Evolutionary conservation across 179 eudicot genomes (phyloP).

Genomic region (Kewa caespitosa): DNA sequence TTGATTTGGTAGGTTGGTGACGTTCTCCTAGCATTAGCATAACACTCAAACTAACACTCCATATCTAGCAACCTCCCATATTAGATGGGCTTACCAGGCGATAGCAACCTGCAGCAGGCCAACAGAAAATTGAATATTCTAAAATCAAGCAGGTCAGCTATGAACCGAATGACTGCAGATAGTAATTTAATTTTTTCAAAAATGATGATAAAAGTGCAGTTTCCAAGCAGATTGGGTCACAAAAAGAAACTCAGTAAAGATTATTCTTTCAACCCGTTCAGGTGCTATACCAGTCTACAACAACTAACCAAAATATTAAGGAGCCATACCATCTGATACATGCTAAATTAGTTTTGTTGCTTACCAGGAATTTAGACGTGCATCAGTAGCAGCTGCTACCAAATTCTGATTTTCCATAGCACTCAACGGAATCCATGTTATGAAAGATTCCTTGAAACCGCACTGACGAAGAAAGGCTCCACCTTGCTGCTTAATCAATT

Average conservation of each 20-base stretch:
- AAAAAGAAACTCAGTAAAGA: background rate
- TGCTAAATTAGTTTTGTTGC: slow-evolving; percentile 26
- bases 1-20: too few relatives aligned
- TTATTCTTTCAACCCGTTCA: background rate
- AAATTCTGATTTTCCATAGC: slow-evolving; percentile 93
- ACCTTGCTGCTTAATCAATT: slow-evolving; percentile 64
- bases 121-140: background rate
- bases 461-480: slow-evolving; percentile 85
- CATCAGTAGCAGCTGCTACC: slow-evolving; percentile 67
- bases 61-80: background rate
- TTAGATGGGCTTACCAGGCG: background rate
- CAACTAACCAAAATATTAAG: background rate
- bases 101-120: background rate
- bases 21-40: too few relatives aligned
- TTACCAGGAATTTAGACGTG: slow-evolving; percentile 77
- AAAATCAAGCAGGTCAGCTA: background rate
- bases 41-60: background rate
- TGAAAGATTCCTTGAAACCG: slow-evolving; percentile 75
- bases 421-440: slow-evolving; percentile 95
- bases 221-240: background rate
- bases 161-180: background rate
- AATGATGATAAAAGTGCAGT: background rate
- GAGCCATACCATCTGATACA: background rate
- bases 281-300: background rate
- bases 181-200: background rate